phyloP scores from a whole-genome alignment of 352 stramenopile genomes.

The Pythium insidiosum region DNA sequence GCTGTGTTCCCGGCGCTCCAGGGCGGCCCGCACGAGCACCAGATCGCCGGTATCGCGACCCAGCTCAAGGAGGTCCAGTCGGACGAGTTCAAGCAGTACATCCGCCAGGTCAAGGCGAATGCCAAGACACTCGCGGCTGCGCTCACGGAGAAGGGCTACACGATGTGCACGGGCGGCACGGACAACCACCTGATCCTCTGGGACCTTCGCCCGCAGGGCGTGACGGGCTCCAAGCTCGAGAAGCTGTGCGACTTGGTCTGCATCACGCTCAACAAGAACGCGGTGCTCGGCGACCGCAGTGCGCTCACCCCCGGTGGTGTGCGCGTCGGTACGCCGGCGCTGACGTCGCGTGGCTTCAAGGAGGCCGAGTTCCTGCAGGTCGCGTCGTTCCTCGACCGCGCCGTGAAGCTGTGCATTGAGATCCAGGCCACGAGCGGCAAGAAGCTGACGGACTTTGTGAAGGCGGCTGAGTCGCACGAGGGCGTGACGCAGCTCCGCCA shows the following conservation, averaged over 20 bases:
- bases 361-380: constrained; percentile 96
- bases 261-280: constrained; percentile 99
- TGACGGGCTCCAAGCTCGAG: constrained; percentile 98
- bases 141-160: constrained; percentile 92
- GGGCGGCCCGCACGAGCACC: constrained; percentile 96
- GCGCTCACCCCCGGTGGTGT: constrained; percentile 94
- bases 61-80: constrained; percentile 97
- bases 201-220: constrained; percentile 92
- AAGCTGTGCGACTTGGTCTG: constrained; percentile 96
- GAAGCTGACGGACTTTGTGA: constrained; percentile 91
- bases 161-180: constrained; percentile 95
- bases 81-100: constrained; percentile 97
- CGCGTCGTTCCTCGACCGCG: constrained; percentile 93
- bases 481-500: constrained; percentile 85
- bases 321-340: constrained; percentile 92
- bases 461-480: constrained; percentile 74
- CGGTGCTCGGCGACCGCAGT: constrained; percentile 93
- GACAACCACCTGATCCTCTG: constrained; percentile 99
- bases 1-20: constrained; percentile 98
- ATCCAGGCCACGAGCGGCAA: constrained; percentile 90
- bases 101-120: constrained; percentile 92
- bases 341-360: constrained; percentile 96
- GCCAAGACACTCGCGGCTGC: constrained; percentile 88
- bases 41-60: constrained; percentile 98
- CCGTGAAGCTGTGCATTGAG: constrained; percentile 90